phyloP scores from a whole-genome alignment of 1,139 yeast species.

The Hyphopichia khmerensis region DNA sequence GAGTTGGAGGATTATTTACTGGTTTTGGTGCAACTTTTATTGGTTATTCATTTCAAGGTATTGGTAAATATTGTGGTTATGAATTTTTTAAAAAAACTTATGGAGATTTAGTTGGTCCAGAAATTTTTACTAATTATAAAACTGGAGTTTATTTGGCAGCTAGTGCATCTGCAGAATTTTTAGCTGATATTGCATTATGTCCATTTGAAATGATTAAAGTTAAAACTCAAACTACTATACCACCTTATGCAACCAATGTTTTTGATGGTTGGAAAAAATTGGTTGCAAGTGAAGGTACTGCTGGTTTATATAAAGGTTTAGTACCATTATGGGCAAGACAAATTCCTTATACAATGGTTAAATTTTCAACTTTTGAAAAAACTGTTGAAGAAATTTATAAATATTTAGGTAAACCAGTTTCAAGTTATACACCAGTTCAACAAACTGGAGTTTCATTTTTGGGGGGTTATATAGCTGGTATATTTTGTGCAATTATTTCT shows the following conservation, averaged over 20 bases:
- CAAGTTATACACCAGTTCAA: conserved; percentile 44
- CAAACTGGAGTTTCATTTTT: conserved; percentile 93
- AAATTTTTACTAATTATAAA: conserved; percentile 60
- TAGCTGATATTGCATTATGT: conserved; percentile 86
- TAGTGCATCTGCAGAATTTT: conserved; percentile 87
- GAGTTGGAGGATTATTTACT: conserved; percentile 69
- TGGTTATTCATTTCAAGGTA: conserved; percentile 93
- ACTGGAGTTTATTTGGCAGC: conserved; percentile 79
- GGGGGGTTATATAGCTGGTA: conserved; percentile 96
- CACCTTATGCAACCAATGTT: conserved; percentile 68
- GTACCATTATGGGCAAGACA: conserved; percentile 93
- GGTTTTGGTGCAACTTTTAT: conserved; percentile 90
- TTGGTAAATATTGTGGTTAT: conserved; percentile 94
- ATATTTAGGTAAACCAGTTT: conserved; percentile 44
- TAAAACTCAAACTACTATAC: conserved; percentile 86
- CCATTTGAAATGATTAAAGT: conserved; percentile 95
- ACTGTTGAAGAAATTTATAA: conserved; percentile 73
- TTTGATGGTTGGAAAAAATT: conserved; percentile 68
- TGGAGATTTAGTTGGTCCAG: conserved; percentile 65
- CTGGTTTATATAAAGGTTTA: conserved; percentile 80
- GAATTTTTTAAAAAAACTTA: conserved; percentile 84
- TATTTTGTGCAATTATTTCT: conserved; percentile 88
- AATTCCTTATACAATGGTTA: conserved; percentile 95
- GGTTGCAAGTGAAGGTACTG: conserved; percentile 63
- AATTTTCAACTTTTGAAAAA: conserved; percentile 90